Evolutionary conservation across 441 rosid genomes (phyloP).

Genomic region (Mallotus repandus): DNA sequence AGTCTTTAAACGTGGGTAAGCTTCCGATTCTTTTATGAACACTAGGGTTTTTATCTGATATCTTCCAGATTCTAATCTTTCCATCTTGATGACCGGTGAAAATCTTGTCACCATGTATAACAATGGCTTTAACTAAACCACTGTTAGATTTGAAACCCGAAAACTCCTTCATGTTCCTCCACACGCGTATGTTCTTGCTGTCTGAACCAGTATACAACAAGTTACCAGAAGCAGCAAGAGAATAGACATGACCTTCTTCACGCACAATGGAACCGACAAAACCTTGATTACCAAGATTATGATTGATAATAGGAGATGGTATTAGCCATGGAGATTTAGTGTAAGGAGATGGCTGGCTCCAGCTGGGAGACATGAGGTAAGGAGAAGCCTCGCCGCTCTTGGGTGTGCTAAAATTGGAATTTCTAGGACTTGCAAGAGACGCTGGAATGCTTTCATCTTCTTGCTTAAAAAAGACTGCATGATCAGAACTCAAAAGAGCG

Average conservation of each 20-base stretch:
- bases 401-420: constrained; percentile 23
- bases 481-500: constrained; percentile 44
- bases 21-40: constrained; percentile 60
- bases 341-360: constrained; percentile 58
- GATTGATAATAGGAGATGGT: constrained; percentile 30
- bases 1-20: constrained; percentile 63
- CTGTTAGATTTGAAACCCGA: constrained; percentile 80
- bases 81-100: constrained; percentile 95
- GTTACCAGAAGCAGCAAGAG: constrained; percentile 68
- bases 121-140: constrained; percentile 83
- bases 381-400: constrained; percentile 55
- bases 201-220: constrained; percentile 80
- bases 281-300: constrained; percentile 30
- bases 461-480: constrained; percentile 19
- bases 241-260: constrained; percentile 90
- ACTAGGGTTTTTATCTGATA: constrained; percentile 40
- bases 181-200: constrained; percentile 84
- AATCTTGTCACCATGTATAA: constrained; percentile 61
- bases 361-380: constrained; percentile 49
- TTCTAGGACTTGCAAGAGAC: constrained; percentile 35
- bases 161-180: constrained; percentile 75
- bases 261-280: constrained; percentile 78
- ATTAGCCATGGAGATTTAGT: constrained; percentile 67
- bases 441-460: constrained; percentile 40
- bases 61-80: constrained; percentile 81